These are phyloP conservation scores for Cucumis sativus DNA, from an alignment of 306 rosid genomes.

Conservation along the genomic window DNA sequence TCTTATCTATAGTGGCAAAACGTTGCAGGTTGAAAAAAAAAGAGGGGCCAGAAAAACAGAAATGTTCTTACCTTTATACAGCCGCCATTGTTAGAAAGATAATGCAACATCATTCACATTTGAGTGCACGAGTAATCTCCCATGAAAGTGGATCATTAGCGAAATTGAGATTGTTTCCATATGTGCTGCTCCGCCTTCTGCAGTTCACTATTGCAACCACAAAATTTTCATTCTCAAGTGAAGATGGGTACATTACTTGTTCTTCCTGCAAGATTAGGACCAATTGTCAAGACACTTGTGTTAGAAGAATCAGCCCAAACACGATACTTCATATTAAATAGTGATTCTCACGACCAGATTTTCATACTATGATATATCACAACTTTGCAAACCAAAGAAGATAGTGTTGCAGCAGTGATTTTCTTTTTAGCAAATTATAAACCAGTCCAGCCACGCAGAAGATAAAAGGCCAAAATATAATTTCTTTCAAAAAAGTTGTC, in stretches of 20 bases:
- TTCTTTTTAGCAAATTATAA: not conserved
- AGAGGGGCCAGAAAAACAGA: not conserved
- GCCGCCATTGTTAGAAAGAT: not conserved
- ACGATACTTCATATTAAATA: not conserved
- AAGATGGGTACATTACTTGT: conserved; percentile 68
- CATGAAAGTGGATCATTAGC: conserved; percentile 37
- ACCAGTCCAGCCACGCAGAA: no score
- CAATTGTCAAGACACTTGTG: not conserved
- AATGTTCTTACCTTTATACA: not conserved
- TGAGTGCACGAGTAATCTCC: conserved; percentile 80
- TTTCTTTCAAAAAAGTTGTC: no score
- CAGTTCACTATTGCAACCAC: conserved; percentile 70
- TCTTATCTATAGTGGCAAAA: not conserved
- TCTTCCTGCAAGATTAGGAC: conserved; percentile 50
- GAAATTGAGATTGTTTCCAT: conserved; percentile 12
- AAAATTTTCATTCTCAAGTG: conserved; percentile 63
- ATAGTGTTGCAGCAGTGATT: not conserved
- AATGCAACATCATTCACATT: not conserved
- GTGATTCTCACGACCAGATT: not conserved
- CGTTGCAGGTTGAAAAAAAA: not conserved
- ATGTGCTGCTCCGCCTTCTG: conserved; percentile 15
- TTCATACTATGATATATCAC: not conserved
- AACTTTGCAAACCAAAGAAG: not conserved
- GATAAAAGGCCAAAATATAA: no score
- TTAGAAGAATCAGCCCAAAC: not conserved